A percentile compares a stretch with the other conserved stretches of the same genome.
These are phyloP conservation scores for Rhizopus microsporus DNA, from an alignment of 371 early-diverging fungal genomes.

Conservation along the genomic window DNA sequence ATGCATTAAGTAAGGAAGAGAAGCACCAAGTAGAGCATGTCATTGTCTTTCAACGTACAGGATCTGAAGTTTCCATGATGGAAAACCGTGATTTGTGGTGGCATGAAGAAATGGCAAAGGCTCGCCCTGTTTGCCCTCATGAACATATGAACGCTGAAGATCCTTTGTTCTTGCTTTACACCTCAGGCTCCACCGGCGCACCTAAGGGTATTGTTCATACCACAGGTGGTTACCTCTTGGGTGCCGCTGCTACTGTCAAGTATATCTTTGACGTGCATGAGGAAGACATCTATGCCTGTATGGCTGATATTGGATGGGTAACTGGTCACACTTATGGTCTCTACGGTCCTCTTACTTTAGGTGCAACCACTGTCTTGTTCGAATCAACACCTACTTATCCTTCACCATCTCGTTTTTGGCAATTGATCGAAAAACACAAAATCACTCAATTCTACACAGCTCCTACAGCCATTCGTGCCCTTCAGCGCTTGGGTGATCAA, in stretches of 20 bases:
- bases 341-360: slow-evolving; percentile 92
- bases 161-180: slow-evolving; percentile 96
- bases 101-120: slow-evolving; percentile 78
- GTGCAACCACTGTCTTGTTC: slow-evolving; percentile 91
- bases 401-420: slow-evolving; percentile 78
- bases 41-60: slow-evolving; percentile 87
- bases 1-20: slow-evolving; percentile 64
- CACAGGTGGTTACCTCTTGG: slow-evolving; percentile 95
- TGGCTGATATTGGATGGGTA: slow-evolving; percentile 83
- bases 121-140: slow-evolving; percentile 79
- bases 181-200: slow-evolving; percentile 96
- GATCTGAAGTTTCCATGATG: slow-evolving; percentile 68
- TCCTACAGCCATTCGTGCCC: slow-evolving; percentile 95
- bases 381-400: slow-evolving; percentile 89
- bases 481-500: slow-evolving; percentile 84
- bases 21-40: slow-evolving; percentile 76
- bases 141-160: slow-evolving; percentile 90
- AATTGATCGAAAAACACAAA: slow-evolving; percentile 80
- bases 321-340: slow-evolving; percentile 87
- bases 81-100: slow-evolving; percentile 86
- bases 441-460: slow-evolving; percentile 98
- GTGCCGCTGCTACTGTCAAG: slow-evolving; percentile 87
- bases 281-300: slow-evolving; percentile 83
- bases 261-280: slow-evolving; percentile 90
- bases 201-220: slow-evolving; percentile 96